These are phyloP conservation scores for Gelatoporia subvermispora DNA, from an alignment of 768 basidiomycete genomes.

Conservation along the genomic window DNA sequence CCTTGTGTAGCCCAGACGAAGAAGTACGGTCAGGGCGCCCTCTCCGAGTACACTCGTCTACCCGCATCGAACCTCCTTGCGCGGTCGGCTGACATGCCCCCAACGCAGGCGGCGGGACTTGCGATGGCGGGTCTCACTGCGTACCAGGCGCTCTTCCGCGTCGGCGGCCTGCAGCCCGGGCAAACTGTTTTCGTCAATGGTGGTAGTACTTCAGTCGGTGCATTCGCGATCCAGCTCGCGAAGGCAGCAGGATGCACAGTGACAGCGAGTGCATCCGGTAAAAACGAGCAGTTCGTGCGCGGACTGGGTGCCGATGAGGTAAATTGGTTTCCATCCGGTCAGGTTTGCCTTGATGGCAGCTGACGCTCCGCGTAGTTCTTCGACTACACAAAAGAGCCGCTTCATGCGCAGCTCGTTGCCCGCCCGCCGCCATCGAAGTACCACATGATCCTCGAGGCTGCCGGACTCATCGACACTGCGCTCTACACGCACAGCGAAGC, in stretches of 20 bases:
- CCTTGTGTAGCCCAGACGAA: background rate
- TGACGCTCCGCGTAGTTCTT: conserved; percentile 34
- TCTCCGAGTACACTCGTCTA: conserved; percentile 52
- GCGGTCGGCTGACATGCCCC: conserved; percentile 46
- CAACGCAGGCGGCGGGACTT: conserved; percentile 58
- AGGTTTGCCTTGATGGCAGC: background rate
- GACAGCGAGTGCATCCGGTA: conserved; percentile 52
- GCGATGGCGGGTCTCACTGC: conserved; percentile 55
- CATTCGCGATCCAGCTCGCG: conserved; percentile 69
- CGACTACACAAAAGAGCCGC: conserved; percentile 53
- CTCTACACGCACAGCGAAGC: conserved; percentile 46
- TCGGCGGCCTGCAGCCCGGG: conserved; percentile 45
- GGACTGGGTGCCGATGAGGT: conserved; percentile 64
- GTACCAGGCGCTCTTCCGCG: conserved; percentile 45
- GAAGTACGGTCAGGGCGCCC: conserved; percentile 44
- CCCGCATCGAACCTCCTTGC: conserved; percentile 34
- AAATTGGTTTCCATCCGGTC: conserved; percentile 5
- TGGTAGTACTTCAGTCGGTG: conserved; percentile 63
- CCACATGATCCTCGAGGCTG: conserved; percentile 57
- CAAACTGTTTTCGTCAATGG: conserved; percentile 67
- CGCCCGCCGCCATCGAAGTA: conserved; percentile 48
- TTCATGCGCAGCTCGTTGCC: conserved; percentile 40
- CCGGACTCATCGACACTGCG: conserved; percentile 41
- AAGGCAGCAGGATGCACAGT: conserved; percentile 60
- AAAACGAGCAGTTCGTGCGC: conserved; percentile 56